Evolutionary conservation across 257 asterid species (phyloP).

Genomic region (Forsythia viridissima): DNA sequence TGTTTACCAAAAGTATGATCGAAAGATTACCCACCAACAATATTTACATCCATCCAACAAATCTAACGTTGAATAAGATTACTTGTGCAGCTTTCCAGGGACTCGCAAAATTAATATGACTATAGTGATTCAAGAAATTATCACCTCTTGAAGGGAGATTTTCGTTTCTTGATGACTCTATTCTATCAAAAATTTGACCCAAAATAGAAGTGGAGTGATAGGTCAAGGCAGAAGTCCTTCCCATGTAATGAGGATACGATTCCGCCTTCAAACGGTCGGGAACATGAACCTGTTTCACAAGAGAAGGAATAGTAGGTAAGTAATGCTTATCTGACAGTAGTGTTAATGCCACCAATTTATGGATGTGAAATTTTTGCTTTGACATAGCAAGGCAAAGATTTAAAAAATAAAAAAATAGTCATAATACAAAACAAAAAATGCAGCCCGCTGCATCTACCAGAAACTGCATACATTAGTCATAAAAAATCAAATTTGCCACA

Average conservation of each 20-base stretch:
- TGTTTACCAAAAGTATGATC: neutral
- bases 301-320: neutral
- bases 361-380: neutral
- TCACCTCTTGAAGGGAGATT: slow-evolving; percentile 35
- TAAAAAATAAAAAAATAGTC: neutral
- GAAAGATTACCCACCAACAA: neutral
- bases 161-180: slow-evolving; percentile 35
- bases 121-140: neutral
- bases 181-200: slow-evolving; percentile 60
- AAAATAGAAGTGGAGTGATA: slow-evolving; percentile 62
- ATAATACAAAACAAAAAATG: neutral
- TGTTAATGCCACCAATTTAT: neutral
- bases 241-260: slow-evolving; percentile 71
- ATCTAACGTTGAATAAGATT: neutral
- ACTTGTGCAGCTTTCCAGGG: neutral
- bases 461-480: neutral
- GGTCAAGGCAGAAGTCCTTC: slow-evolving; percentile 22
- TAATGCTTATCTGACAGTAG: neutral
- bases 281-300: slow-evolving; percentile 48
- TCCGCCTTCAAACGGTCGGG: slow-evolving; percentile 49
- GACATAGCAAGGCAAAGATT: neutral
- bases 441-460: neutral
- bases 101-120: neutral
- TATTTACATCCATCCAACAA: neutral
- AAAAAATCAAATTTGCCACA: neutral